Evolutionary conservation across 2,329 filamentous ascomycete species (phyloP).

Genomic region (Cercospora sp.): DNA sequence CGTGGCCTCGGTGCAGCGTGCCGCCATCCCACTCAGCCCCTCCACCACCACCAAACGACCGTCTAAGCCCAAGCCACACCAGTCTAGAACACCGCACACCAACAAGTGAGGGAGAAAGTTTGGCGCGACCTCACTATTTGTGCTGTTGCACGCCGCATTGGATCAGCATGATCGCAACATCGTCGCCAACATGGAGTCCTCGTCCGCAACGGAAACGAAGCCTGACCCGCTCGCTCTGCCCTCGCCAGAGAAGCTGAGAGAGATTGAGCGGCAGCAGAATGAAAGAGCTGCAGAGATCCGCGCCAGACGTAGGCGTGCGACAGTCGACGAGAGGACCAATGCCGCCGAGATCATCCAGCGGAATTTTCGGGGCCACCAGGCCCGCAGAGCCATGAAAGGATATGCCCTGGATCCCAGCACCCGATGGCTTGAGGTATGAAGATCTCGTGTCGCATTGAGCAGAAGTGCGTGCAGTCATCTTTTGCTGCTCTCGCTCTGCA

Average conservation of each 20-base stretch:
- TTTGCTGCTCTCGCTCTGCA: neutral
- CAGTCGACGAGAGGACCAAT: slow-evolving; percentile 20
- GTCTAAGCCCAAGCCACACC: slow-evolving; percentile 4
- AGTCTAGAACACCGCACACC: neutral
- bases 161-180: slow-evolving; percentile 6
- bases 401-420: slow-evolving; percentile 67
- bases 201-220: slow-evolving; percentile 13
- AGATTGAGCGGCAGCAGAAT: slow-evolving; percentile 40
- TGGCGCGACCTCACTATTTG: neutral
- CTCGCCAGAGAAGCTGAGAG: slow-evolving; percentile 36
- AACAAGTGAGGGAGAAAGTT: neutral
- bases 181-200: slow-evolving; percentile 6
- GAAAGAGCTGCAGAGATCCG: slow-evolving; percentile 32
- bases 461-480: neutral
- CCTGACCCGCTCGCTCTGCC: slow-evolving; percentile 33
- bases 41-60: slow-evolving; percentile 7
- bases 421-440: slow-evolving; percentile 66
- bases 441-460: slow-evolving; percentile 15
- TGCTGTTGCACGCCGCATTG: neutral
- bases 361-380: slow-evolving; percentile 75
- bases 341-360: slow-evolving; percentile 48
- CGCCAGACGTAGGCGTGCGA: slow-evolving; percentile 18
- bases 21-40: neutral
- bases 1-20: slow-evolving; percentile 1
- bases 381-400: slow-evolving; percentile 68